These are phyloP conservation scores for Hymenoscyphus occultus DNA, from an alignment of 2,329 filamentous ascomycete species.

Conservation along the genomic window DNA sequence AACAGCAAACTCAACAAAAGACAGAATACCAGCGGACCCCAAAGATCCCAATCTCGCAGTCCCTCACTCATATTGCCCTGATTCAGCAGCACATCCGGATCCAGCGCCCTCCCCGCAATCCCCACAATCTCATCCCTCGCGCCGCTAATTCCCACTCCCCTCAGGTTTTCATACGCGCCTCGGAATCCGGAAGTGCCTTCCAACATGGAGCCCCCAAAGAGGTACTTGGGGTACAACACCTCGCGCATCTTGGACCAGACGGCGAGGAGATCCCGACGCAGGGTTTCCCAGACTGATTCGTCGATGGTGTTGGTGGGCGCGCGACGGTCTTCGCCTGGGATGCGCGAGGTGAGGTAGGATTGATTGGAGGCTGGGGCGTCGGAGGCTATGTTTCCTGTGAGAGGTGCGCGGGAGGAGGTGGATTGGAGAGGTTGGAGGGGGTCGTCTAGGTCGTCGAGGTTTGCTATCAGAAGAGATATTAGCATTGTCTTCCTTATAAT, in stretches of 20 bases:
- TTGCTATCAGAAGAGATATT: constrained; percentile 21
- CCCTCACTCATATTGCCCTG: constrained; percentile 81
- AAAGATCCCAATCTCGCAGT: constrained; percentile 94
- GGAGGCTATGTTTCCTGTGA: constrained; percentile 74
- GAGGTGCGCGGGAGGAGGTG: constrained; percentile 70
- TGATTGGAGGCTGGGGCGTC: constrained; percentile 61
- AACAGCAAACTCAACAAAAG: constrained; percentile 83
- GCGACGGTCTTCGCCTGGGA: constrained; percentile 87
- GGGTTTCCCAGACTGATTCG: constrained; percentile 95
- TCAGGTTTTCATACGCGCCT: constrained; percentile 60
- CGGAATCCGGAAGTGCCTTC: constrained; percentile 53
- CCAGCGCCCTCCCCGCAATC: constrained; percentile 59
- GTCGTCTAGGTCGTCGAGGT: constrained; percentile 77
- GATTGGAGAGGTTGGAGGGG: constrained; percentile 75
- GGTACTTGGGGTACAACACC: constrained; percentile 92
- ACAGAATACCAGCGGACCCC: constrained; percentile 95
- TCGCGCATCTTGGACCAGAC: constrained; percentile 99
- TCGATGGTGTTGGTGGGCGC: constrained; percentile 93
- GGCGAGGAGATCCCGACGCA: constrained; percentile 84
- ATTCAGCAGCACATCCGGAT: constrained; percentile 57
- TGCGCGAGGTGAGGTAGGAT: constrained; percentile 81
- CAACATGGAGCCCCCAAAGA: constrained; percentile 70
- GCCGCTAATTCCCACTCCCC: constrained; percentile 56
- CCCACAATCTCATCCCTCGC: constrained; percentile 61
- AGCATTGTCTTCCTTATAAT: background rate